These are phyloP conservation scores for Fusarium aywerte DNA, from an alignment of 2,329 filamentous ascomycete species.

Conservation along the genomic window DNA sequence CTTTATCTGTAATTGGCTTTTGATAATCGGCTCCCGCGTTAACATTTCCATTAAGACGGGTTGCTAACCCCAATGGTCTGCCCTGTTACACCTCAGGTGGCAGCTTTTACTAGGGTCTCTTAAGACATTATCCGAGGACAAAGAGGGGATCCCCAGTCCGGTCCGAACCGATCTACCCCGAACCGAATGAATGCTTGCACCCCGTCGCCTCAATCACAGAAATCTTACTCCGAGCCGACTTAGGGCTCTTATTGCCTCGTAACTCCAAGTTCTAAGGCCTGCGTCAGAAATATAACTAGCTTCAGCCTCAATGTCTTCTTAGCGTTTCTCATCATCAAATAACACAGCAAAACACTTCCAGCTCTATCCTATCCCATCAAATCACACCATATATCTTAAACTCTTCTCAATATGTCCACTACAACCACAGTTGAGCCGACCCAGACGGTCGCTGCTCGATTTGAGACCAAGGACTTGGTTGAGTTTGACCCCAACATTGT, in stretches of 20 bases:
- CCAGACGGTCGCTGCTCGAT: slow-evolving; percentile 36
- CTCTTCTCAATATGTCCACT: slow-evolving; percentile 18
- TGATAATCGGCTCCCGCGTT: not conserved
- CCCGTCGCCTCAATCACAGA: not conserved
- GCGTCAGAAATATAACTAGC: slow-evolving; percentile 28
- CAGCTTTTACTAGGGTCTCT: slow-evolving; percentile 2
- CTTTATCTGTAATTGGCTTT: not conserved
- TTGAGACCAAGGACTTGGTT: slow-evolving; percentile 41
- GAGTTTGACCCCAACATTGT: slow-evolving; percentile 32
- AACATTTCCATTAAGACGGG: not conserved
- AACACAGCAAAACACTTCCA: not conserved
- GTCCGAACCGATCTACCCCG: slow-evolving; percentile 17
- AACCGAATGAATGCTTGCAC: slow-evolving; percentile 1
- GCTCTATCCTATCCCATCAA: not conserved
- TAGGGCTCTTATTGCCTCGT: not conserved
- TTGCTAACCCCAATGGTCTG: not conserved
- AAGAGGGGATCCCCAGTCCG: slow-evolving; percentile 4
- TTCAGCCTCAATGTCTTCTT: slow-evolving; percentile 31
- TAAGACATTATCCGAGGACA: slow-evolving; percentile 1
- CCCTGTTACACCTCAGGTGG: not conserved
- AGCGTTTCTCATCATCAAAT: slow-evolving; percentile 28
- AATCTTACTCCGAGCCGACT: slow-evolving; percentile 12
- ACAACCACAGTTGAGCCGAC: slow-evolving; percentile 28
- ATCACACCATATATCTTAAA: not conserved
- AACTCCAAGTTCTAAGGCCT: slow-evolving; percentile 5